Base-by-base conservation (phyloP, 306 rosid species). In the Delonix regia region DNA sequence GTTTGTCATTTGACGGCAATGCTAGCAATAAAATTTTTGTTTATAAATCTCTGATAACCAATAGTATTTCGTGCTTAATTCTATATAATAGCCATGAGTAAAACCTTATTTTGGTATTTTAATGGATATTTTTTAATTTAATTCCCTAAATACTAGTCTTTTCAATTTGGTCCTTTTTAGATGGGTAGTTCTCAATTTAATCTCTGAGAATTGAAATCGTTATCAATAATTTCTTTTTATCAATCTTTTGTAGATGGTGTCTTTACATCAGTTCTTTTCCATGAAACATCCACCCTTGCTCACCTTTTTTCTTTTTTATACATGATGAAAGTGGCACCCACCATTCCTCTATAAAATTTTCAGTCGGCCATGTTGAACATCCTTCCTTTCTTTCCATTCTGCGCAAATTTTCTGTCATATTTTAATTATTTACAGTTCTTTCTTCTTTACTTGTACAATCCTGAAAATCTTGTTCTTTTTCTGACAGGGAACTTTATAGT, bases 401-500 rank as follows among this genome's bases (percentile, higher is more conserved):
- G 53, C 15, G 55, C 53, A 51, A 30, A n/a, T 38, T 25, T 18
- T 28, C 2, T 38, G 53, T 45, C 18, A 39, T 24, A 48, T 55
- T 45, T 63, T 68, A 56, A 73, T 60, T 59, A 36, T 48, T 78
- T 73, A 73, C 33, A n/a, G 44, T 57, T 15, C 44, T 42, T 13
- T 11, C 70, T 16, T 45, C 5, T 13, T 45, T 2, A 2, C 47
- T 56, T 62, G 48, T 19, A 27, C 57, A 63, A 36, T 36, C 5
- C 39, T 83, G 28, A 51, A 36, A 14, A 36, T 44, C 18, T 27
- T 59, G 3, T 71, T 74, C 77, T 42, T 66, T 69, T 82, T 67
- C 71, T 63, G 55, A 49, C 91, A 91, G 97, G 90, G 94, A 92
- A 78, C 94, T 89, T 75, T 89, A 88, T 49, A 16, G 22, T 5